phyloP scores from a whole-genome alignment of 129 eudicot species.

The Smallanthus sonchifolius region DNA sequence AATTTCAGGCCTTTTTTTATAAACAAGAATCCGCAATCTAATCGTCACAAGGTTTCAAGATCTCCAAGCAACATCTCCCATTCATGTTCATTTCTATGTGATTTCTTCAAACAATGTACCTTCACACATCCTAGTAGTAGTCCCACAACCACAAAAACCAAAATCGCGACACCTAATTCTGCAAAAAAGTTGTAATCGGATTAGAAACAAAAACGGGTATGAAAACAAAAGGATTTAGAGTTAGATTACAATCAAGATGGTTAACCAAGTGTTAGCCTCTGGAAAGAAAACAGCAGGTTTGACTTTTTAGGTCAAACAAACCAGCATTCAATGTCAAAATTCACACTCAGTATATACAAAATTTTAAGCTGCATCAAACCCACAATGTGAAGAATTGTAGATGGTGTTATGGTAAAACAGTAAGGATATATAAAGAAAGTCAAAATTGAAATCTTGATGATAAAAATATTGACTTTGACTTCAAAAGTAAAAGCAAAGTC shows the following conservation, averaged over 20 bases:
- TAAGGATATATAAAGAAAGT: background rate
- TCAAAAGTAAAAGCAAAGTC: slow-evolving; percentile 1
- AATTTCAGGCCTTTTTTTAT: background rate
- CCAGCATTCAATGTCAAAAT: background rate
- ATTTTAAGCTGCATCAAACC: background rate
- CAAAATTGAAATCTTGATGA: background rate
- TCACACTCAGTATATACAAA: background rate
- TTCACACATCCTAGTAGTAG: slow-evolving; percentile 15
- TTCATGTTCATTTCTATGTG: slow-evolving; percentile 19
- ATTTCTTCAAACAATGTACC: slow-evolving; percentile 23
- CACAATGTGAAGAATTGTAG: background rate
- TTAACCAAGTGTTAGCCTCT: background rate
- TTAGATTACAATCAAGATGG: background rate
- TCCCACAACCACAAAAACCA: slow-evolving; percentile 26
- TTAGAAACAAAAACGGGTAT: background rate
- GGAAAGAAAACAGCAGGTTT: background rate
- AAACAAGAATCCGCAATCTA: background rate
- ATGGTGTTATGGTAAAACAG: background rate
- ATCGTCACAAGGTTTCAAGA: slow-evolving; percentile 26
- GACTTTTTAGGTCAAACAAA: slow-evolving; percentile 7
- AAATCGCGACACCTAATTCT: slow-evolving; percentile 22
- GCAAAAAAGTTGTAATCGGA: background rate
- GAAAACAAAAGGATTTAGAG: background rate
- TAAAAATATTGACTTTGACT: slow-evolving; percentile 10
- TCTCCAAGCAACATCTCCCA: slow-evolving; percentile 33